Conservation (phyloP, 257 asterid genomes). For the Jasminum sambac region DNA sequence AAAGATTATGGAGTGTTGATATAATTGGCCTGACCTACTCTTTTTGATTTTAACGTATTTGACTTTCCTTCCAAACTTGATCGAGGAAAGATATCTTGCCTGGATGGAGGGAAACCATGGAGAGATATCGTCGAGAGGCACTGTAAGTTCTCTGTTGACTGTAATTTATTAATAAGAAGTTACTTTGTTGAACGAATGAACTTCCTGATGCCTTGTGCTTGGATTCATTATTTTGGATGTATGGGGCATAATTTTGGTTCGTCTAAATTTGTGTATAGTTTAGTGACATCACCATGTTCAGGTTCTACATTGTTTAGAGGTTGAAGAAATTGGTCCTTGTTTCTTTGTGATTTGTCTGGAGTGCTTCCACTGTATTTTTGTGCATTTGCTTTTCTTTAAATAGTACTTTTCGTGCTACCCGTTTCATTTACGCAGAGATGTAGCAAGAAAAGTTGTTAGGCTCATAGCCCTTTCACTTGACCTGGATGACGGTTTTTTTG, state of each 20-base stretch:
- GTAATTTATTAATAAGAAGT: slow-evolving; percentile 21
- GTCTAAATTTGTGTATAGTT: background rate
- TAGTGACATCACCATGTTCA: background rate
- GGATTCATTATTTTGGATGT: background rate
- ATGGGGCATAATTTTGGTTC: background rate
- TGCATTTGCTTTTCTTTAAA: background rate
- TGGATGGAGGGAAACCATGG: slow-evolving; percentile 85
- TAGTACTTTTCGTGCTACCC: slow-evolving; percentile 12
- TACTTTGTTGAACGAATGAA: no score
- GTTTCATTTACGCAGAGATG: slow-evolving; percentile 50
- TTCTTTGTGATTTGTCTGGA: slow-evolving; percentile 8
- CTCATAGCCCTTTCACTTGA: slow-evolving; percentile 82
- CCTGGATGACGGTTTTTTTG: slow-evolving; percentile 56
- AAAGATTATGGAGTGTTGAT: slow-evolving; percentile 5
- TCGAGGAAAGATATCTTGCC: slow-evolving; percentile 60
- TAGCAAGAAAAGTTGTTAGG: slow-evolving; percentile 61
- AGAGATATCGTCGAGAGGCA: slow-evolving; percentile 71
- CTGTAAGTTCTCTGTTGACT: slow-evolving; percentile 53
- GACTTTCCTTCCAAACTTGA: background rate
- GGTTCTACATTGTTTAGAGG: background rate
- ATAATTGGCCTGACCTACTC: slow-evolving; percentile 8
- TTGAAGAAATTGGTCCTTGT: background rate
- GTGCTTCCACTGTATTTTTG: background rate
- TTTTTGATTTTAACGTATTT: background rate
- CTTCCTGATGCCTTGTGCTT: no score